phyloP scores from a whole-genome alignment of 2,329 filamentous ascomycete species.

The Alternaria infectoria region DNA sequence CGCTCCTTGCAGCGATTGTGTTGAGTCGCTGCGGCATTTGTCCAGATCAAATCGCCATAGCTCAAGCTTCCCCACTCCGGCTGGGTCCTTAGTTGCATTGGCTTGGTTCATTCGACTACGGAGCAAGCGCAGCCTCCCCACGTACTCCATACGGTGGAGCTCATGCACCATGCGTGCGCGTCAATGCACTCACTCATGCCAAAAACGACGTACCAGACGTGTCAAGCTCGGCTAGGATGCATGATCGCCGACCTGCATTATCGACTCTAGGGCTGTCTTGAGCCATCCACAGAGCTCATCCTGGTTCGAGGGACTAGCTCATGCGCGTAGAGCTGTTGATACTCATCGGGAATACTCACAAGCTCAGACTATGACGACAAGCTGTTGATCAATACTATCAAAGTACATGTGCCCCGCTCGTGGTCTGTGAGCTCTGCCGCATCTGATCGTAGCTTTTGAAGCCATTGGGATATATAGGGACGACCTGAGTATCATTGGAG shows the following conservation, averaged over 20 bases:
- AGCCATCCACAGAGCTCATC: constrained; percentile 9
- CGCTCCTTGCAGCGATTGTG: background rate
- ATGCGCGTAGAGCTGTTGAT: constrained; percentile 3
- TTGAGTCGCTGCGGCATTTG: background rate
- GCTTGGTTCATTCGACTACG: background rate
- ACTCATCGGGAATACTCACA: background rate
- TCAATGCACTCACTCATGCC: constrained; percentile 4
- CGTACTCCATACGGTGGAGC: background rate
- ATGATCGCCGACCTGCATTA: constrained; percentile 15
- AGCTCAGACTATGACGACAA: constrained; percentile 2
- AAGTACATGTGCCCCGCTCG: constrained; percentile 18
- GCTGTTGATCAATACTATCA: constrained; percentile 13
- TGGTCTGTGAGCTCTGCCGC: constrained; percentile 9
- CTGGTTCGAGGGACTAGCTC: constrained; percentile 12
- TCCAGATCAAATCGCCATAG: background rate
- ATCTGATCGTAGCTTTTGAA: constrained; percentile 7
- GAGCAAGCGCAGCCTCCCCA: constrained; percentile 3
- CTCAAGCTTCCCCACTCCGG: background rate
- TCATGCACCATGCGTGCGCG: constrained; percentile 1
- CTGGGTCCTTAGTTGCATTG: background rate
- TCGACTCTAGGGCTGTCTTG: constrained; percentile 1
- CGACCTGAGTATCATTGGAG: background rate
- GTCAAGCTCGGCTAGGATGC: constrained; percentile 1
- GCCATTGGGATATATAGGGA: constrained; percentile 11
- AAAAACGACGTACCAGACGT: background rate